Evolutionary conservation across 2,329 filamentous ascomycete genomes (phyloP), one percentile per base, ranked within the genome.

Genomic region (Teratosphaeria gauchensis): DNA sequence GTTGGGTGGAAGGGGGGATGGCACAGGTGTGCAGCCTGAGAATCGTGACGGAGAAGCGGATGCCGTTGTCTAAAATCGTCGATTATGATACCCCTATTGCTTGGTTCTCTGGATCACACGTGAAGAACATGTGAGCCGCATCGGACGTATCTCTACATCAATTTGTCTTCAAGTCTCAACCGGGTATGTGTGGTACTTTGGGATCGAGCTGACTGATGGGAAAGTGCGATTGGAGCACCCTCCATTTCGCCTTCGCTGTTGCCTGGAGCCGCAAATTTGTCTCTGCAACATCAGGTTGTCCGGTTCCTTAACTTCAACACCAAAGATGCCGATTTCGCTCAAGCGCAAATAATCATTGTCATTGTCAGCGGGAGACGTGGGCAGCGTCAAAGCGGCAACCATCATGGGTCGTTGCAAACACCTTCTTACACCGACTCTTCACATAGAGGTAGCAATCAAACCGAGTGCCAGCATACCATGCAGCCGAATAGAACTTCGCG

Each of bases 391-490:
- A 6, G 16, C 42, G 9, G 42, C n/a, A 8, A 21, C 42, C n/a
- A 48, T 21, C 42, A 48, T 48, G 42, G 42, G 19, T 48, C 16
- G 9, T 48, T 48, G n/a, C 42, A 21, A 21, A 21, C 42, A 21
- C n/a, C 64, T 62, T 19, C 53, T 60, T 24, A 64, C 62, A 51
- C 67, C 73, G 24, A 63, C 70, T 28, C 60, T 76, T 14, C 70
- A 75, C 58, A 62, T 76, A 54, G 73, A 76, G 60, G 72, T 70
- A 35, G 68, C 72, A 4, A 60, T 75, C 24, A 58, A 51, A n/a
- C 12, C 56, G 5, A n/a, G 19, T 9, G 32, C 28, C 28, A 53
- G 28, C 21, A 53, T 53, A n/a, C 28, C 28, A n/a, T 53, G 28
- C 33, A 56, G 55, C 24, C 11, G 51, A 1, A 3, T 8, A 31